Evolutionary conservation across 495 filamentous ascomycete species (phyloP).

Genomic region (Xylaria longipes): DNA sequence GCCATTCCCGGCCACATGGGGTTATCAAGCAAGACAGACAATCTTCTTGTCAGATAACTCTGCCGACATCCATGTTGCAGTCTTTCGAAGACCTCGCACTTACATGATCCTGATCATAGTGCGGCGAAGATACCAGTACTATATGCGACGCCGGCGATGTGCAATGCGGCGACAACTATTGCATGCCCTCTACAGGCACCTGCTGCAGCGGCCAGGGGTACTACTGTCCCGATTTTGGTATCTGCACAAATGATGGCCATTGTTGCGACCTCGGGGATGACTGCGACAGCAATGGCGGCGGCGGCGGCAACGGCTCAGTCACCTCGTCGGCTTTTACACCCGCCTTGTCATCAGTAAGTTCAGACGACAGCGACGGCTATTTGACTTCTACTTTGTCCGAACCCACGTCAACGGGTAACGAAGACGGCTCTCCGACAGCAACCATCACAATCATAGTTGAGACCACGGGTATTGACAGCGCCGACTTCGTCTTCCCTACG

Average conservation of each 20-base stretch:
- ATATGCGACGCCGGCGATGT: conserved; percentile 25
- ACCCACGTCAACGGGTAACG: neutral
- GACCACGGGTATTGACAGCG: neutral
- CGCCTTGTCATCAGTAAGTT: neutral
- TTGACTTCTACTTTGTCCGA: neutral
- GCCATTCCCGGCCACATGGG: no score
- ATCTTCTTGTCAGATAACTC: no score
- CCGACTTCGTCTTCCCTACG: neutral
- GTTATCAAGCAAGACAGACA: no score
- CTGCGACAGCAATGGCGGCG: conserved; percentile 19
- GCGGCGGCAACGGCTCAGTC: conserved; percentile 21
- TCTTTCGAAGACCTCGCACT: no score
- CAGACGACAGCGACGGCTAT: neutral
- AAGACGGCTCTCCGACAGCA: neutral
- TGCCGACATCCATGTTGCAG: no score
- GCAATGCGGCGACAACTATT: conserved; percentile 28
- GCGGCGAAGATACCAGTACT: conserved; percentile 23
- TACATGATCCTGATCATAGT: no score
- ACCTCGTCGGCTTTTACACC: conserved; percentile 26
- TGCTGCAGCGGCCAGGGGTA: conserved; percentile 31
- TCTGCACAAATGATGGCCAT: conserved; percentile 31
- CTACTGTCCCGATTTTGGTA: conserved; percentile 36
- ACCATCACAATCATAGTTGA: neutral
- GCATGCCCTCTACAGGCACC: conserved; percentile 35
- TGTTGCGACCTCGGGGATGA: conserved; percentile 32